Percentiles rank a stretch among this genome's conserved stretches.
Evolutionary conservation across 768 basidiomycete species (phyloP).

Genomic region (Mycena capillaripes): DNA sequence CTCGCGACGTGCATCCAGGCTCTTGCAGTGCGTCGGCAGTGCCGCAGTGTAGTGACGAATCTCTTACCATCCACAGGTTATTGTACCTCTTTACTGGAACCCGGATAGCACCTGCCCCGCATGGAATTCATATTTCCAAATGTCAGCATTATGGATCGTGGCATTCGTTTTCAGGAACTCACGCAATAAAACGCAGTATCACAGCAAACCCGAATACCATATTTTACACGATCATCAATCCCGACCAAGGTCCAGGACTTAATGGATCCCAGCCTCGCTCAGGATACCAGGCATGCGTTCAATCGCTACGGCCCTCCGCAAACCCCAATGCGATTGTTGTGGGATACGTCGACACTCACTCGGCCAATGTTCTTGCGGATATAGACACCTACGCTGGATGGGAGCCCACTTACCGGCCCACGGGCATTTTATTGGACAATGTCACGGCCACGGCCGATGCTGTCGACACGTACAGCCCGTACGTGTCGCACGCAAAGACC

Average conservation of each 20-base stretch:
- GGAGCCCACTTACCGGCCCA: conserved; percentile 37
- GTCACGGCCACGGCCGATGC: conserved; percentile 25
- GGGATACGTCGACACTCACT: conserved; percentile 42
- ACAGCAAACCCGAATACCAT: conserved; percentile 36
- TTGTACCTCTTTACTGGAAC: not conserved
- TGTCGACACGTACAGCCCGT: conserved; percentile 33
- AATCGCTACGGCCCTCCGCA: conserved; percentile 26
- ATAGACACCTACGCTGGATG: conserved; percentile 44
- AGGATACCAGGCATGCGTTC: conserved; percentile 43
- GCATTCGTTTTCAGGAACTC: not conserved
- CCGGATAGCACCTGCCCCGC: not conserved
- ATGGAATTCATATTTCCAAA: not conserved
- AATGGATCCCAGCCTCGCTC: not conserved
- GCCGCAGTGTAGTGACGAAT: not conserved
- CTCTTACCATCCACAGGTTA: not conserved
- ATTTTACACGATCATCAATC: conserved; percentile 46
- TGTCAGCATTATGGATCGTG: not conserved
- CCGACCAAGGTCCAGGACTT: conserved; percentile 23
- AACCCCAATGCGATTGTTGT: conserved; percentile 39
- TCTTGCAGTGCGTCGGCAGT: not conserved
- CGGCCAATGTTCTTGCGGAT: conserved; percentile 34
- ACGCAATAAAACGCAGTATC: conserved; percentile 29
- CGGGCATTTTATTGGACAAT: conserved; percentile 48
- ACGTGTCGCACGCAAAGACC: conserved; percentile 15
- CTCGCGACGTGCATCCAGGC: not conserved